These are phyloP conservation scores for Alternaria sp. DNA, from an alignment of 2,329 filamentous ascomycete species.

Conservation along the genomic window DNA sequence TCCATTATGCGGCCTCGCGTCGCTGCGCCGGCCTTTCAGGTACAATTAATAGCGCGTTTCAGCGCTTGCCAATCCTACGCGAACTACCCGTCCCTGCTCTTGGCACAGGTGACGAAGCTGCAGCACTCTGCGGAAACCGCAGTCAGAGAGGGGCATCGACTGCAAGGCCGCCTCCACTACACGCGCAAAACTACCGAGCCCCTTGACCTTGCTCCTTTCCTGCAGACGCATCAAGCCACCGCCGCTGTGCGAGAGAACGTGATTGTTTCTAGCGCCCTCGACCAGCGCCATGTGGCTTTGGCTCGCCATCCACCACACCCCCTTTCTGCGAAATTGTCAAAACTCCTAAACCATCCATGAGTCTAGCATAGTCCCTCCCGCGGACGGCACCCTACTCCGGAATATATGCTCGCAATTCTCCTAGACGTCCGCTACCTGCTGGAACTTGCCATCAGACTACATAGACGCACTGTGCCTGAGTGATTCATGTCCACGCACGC, in stretches of 20 bases:
- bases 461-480: neutral
- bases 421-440: neutral
- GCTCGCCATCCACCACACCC: conserved; percentile 2
- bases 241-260: neutral
- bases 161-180: conserved; percentile 3
- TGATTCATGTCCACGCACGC: conserved; percentile 1
- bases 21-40: conserved; percentile 12
- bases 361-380: neutral
- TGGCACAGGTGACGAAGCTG: conserved; percentile 20
- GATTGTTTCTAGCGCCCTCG: conserved; percentile 8
- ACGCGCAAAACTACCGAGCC: neutral
- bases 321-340: conserved; percentile 3
- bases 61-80: conserved; percentile 23
- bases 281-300: conserved; percentile 2
- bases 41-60: conserved; percentile 29
- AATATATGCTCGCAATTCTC: neutral
- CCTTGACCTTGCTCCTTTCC: conserved; percentile 6
- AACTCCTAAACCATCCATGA: neutral
- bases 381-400: neutral
- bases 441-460: neutral
- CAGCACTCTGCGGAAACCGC: neutral
- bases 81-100: conserved; percentile 14
- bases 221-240: neutral
- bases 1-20: neutral
- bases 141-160: conserved; percentile 7